Evolutionary conservation across 2,329 filamentous ascomycete genomes (phyloP), one percentile per base, ranked within the genome.

Genomic region (Camptophora hylomeconis): DNA sequence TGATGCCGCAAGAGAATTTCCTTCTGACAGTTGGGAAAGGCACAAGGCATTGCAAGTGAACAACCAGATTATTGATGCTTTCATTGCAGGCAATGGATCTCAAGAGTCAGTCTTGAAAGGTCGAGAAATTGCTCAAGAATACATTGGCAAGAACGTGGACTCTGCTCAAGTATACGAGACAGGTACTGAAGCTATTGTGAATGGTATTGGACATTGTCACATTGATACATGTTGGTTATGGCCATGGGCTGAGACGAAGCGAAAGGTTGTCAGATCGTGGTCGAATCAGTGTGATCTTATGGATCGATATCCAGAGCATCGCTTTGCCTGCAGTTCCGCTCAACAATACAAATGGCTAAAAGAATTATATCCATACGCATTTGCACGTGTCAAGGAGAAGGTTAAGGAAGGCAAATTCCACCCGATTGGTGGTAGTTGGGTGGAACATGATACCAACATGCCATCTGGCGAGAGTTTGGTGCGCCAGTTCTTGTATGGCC

Each of bases 271-370:
- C 12, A 74, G 89, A 24, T 94, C 86, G 7, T 98, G 89, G 89
- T 87, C 83, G 2, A 95, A 83, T 51, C 89, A 98, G 54, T 93
- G 86, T 54, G 79, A 93, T 47, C 61, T 98, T 45, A 83, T 98
- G 68, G 89, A 98, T 37, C 72, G 81, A 18, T 98, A 95, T 42
- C 83, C 86, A 0, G 89, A 98, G 58, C 76, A 92, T 47, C 75
- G 82, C 25, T 98, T 98, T 61, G 75, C 80, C 30, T 84, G 80
- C 48, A 94, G 86, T 1, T 84, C 93, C 51, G 89, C 87, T 11
- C 89, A 98, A 51, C 89, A 98, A 53, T 98, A 82, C 66, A 94
- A 94, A 56, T 98, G 89, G 89, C 67, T 95, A 17, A 84, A 95
- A 58, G 62, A 80, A 44, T 65, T 82, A 41, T 98, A 98, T 49